Percentiles rank a stretch among this genome's conserved stretches.
phyloP scores from a whole-genome alignment of 2,329 filamentous ascomycete species.

The Phyllosticta paracitricarpa region DNA sequence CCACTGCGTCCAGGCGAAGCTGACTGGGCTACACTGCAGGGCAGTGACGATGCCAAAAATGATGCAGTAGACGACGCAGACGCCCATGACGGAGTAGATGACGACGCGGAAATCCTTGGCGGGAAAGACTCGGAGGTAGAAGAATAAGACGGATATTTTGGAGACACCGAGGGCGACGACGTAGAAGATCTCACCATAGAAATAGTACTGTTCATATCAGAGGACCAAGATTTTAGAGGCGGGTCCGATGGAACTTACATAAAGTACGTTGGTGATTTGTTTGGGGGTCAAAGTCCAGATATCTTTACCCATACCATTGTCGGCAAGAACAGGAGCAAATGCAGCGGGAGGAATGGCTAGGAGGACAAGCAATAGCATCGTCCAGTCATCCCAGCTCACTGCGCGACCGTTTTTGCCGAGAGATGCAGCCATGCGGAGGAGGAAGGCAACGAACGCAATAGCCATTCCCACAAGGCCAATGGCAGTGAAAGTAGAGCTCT shows the following conservation, averaged over 20 bases:
- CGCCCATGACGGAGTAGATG: slow-evolving; percentile 19
- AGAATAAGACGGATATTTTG: slow-evolving; percentile 27
- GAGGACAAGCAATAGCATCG: slow-evolving; percentile 28
- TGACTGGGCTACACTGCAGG: slow-evolving; percentile 17
- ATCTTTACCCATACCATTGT: slow-evolving; percentile 40
- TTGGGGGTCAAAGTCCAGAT: slow-evolving; percentile 38
- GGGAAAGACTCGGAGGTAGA: slow-evolving; percentile 27
- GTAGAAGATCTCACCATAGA: slow-evolving; percentile 26
- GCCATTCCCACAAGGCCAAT: slow-evolving; percentile 21
- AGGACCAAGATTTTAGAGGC: background rate
- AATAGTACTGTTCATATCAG: slow-evolving; percentile 11
- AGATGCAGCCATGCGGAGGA: slow-evolving; percentile 26
- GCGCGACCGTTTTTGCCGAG: slow-evolving; percentile 23
- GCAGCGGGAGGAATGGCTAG: slow-evolving; percentile 17
- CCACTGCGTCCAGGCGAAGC: slow-evolving; percentile 19
- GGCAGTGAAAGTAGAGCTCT: slow-evolving; percentile 20
- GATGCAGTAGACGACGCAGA: slow-evolving; percentile 18
- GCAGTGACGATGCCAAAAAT: slow-evolving; percentile 13
- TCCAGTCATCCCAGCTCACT: slow-evolving; percentile 29
- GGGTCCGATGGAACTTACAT: slow-evolving; percentile 10
- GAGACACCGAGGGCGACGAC: slow-evolving; percentile 23
- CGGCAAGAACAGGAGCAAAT: slow-evolving; percentile 12
- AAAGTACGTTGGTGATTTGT: slow-evolving; percentile 35
- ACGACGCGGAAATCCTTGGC: slow-evolving; percentile 17
- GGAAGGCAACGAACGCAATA: slow-evolving; percentile 23